These are phyloP conservation scores for Candida dubliniensis DNA, from an alignment of 1,139 yeast species.

Conservation along the genomic window DNA sequence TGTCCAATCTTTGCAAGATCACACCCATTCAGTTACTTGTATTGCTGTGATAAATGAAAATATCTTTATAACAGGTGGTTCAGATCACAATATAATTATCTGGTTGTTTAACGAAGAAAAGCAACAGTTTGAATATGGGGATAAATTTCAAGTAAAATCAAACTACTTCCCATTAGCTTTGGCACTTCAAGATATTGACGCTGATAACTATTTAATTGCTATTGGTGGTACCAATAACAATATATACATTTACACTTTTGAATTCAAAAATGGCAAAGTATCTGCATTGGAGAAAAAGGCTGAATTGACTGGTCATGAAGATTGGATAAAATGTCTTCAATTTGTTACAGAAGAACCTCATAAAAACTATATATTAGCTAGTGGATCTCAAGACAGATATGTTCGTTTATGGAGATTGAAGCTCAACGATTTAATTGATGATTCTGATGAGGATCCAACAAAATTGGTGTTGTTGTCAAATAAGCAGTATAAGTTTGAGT, in stretches of 20 bases:
- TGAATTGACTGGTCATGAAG: conserved; percentile 81
- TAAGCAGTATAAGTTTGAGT: conserved; percentile 58
- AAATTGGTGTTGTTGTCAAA: conserved; percentile 59
- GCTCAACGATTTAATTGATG: conserved; percentile 56
- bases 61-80: conserved; percentile 60
- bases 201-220: conserved; percentile 54
- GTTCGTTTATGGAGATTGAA: conserved; percentile 81
- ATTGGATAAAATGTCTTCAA: conserved; percentile 80
- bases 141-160: conserved; percentile 38
- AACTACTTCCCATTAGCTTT: conserved; percentile 69
- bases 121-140: conserved; percentile 23
- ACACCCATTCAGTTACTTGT: conserved; percentile 52
- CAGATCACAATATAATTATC: conserved; percentile 58
- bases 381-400: conserved; percentile 88
- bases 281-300: conserved; percentile 43
- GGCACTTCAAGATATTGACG: conserved; percentile 48
- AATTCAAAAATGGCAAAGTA: conserved; percentile 16
- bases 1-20: conserved; percentile 38
- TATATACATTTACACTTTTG: conserved; percentile 56
- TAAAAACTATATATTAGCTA: conserved; percentile 64
- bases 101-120: conserved; percentile 38
- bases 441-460: conserved; percentile 54
- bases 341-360: conserved; percentile 52
- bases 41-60: conserved; percentile 35
- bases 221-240: conserved; percentile 77